Evolutionary conservation across 352 stramenopile genomes (phyloP), one percentile per base, ranked within the genome.

Genomic region (Phytophthora fragariae): DNA sequence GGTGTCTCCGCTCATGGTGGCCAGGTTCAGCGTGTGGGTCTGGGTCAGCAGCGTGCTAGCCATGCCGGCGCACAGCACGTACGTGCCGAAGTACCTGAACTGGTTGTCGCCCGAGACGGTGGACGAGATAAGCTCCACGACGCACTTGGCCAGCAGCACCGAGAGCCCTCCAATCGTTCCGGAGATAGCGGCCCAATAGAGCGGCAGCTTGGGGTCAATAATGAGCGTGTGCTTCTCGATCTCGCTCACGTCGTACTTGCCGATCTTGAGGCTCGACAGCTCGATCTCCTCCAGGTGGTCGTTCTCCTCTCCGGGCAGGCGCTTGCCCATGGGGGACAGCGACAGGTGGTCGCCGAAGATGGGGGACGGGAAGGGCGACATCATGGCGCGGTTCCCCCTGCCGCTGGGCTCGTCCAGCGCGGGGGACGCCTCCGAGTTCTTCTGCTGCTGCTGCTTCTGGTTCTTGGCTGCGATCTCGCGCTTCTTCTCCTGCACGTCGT

Each of bases 101-200:
- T 97, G 90, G 77, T 97, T 97, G 72, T 95, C 84, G 41, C 90
- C 90, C 10, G 77, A 79, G n/a, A 97, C 64, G 1, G 85, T 87
- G 39, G 86, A 94, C 60, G 86, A 92, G 57, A 97, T 93, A 61
- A 97, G 89, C 63, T 96, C 88, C 15, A 86, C 88, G 21, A 94
- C 86, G 72, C 89, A 97, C 76, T 96, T 96, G 57, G 87, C 90
- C 17, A 97, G 65, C 65, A 96, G 73, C 72, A 97, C 87, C 46
- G 88, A 95, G 73, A 93, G 88, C 8, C 86, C 90, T 19, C 90
- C 90, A 54, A 95, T 84, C 3, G 86, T 96, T 19, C 90, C 90
- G 1, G 90, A 96, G 71, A 96, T 94, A 15, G 87, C 87, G 4
- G 90, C 90, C 86, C 87, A 97, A 74, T 97, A 97, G 1, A 95